Base-by-base conservation (phyloP, 2,329 filamentous ascomycete genomes). In the Penicillium freii region DNA sequence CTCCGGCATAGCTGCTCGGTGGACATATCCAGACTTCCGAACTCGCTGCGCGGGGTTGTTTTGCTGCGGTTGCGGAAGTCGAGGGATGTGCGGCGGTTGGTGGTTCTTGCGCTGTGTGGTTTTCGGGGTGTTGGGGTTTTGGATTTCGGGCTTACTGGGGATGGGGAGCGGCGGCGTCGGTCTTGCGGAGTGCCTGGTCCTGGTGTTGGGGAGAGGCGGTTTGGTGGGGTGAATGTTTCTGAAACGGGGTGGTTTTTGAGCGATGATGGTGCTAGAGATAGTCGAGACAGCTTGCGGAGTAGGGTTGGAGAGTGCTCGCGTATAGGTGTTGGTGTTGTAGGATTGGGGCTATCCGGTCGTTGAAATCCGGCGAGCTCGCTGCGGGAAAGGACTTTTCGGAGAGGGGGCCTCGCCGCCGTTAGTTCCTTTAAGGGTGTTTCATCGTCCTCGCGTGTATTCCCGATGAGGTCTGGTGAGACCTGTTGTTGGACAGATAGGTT, bases 351-450 rank as follows among this genome's bases (percentile, higher is more conserved):
- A n/a, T 79, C 77, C 19, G 79, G 77, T 52, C 80, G 77, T 61
- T 83, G 81, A 52, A 96, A 92, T 59, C 92, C 90, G 9, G 91
- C 89, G 40, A 97, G 78, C 67, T 97, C 93, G 0, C 89, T 87
- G 66, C 90, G 91, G 1, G 92, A 96, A 33, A 97, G 80, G 9
- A 99, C 89, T 54, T 90, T 89, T 52, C 94, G 84, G 34, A 97
- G 77, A 4, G 93, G 92, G 36, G 88, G 90, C 31, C 87, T 86
- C 38, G 81, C 80, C 1, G 84, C 79, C 2, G 83, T 78, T 21
- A 75, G 69, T 43, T 81, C 80, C 61, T 81, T 82, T 11, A 69
- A 64, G n/a, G 77, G 69, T 8, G 71, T 73, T 27, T 71, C 70
- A 17, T 79, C 73, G 33, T 77, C 73, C 29, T 77, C 73, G 13